Percentiles rank a stretch among this genome's conserved stretches.
Evolutionary conservation across 179 eudicot genomes (phyloP).

Genomic region (Nepenthes alata): DNA sequence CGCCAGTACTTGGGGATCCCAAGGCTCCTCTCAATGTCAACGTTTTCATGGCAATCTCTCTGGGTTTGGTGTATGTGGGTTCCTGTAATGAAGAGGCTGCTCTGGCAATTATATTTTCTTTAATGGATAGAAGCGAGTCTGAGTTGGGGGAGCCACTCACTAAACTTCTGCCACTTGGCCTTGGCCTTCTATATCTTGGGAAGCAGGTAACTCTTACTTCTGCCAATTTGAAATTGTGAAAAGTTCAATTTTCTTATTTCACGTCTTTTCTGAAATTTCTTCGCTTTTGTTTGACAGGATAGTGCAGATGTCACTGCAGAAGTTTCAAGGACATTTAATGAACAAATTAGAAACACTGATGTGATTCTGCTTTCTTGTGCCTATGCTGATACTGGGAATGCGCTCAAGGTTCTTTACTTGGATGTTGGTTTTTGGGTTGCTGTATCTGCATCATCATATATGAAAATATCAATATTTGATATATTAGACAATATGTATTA

Average conservation of each 20-base stretch:
- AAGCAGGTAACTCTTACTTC: constrained; percentile 52
- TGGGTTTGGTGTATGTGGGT: constrained; percentile 85
- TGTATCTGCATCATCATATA: no score
- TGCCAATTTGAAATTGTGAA: neutral
- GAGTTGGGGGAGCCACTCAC: constrained; percentile 80
- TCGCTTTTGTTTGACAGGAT: constrained; percentile 36
- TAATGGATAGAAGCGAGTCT: constrained; percentile 72
- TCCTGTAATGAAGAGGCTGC: constrained; percentile 90
- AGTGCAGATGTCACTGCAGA: constrained; percentile 88
- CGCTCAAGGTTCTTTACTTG: constrained; percentile 52
- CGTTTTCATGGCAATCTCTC: constrained; percentile 71
- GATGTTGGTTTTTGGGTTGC: neutral
- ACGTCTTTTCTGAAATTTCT: neutral
- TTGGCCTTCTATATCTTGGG: constrained; percentile 88
- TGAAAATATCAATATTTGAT: no score
- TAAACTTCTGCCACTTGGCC: constrained; percentile 75
- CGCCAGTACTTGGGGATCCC: constrained; percentile 64
- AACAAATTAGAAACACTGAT: constrained; percentile 81
- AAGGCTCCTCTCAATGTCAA: constrained; percentile 77
- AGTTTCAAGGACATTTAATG: constrained; percentile 85
- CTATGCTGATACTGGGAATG: constrained; percentile 97
- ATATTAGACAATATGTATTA: no score
- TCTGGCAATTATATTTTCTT: constrained; percentile 70
- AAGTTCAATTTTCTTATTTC: neutral
- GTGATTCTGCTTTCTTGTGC: constrained; percentile 95